A percentile compares a stretch with the other conserved stretches of the same genome.
phyloP scores from a whole-genome alignment of 164 flowering plant genomes.

The grape (Vitis vinifera) region ASM3070453v1 NC_081811.1:31344501-31345000 shows the following conservation, averaged over 20 bases:
- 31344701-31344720: background rate
- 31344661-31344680: conserved; percentile 52
- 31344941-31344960: conserved; percentile 37
- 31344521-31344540: background rate
- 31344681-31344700: background rate
- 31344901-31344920: conserved; percentile 81
- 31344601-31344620: conserved; percentile 86
- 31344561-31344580: conserved; percentile 86
- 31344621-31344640: conserved; percentile 94
- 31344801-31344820: conserved; percentile 99
- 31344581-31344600: conserved; percentile 71
- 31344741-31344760: background rate
- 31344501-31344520: too few species aligned
- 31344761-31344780: conserved; percentile 47
- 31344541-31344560: conserved; percentile 57
- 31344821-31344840: conserved; percentile 78
- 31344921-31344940: conserved; percentile 32
- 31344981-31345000: background rate
- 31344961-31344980: conserved; percentile 70
- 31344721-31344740: too few species aligned
- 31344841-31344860: conserved; percentile 25
- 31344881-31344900: conserved; percentile 60
- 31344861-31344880: conserved; percentile 20
- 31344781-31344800: conserved; percentile 82
- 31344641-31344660: conserved; percentile 87